Evolutionary conservation across 805 yeast species (phyloP).

Genomic region (Dipodascus geniculatus): DNA sequence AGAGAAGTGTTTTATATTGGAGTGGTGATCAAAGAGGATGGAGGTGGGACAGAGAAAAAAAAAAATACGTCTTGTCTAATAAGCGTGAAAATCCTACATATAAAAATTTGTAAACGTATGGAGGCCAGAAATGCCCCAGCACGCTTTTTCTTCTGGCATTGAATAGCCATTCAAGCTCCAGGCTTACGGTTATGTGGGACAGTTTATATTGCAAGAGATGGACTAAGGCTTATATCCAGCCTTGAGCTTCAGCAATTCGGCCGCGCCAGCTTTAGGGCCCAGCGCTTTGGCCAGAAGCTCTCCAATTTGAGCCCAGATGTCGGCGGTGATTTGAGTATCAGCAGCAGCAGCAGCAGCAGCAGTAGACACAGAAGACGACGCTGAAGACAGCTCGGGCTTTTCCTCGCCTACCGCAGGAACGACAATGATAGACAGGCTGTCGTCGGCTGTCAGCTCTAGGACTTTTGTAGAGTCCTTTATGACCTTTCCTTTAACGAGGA

Average conservation of each 20-base stretch:
- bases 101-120: not conserved
- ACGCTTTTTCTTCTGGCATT: no score
- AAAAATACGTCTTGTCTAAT: not conserved
- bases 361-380: not conserved
- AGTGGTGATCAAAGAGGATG: no score
- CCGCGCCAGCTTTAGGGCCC: not conserved
- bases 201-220: not conserved
- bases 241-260: conserved; percentile 5
- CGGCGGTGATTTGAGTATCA: conserved; percentile 1
- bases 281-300: conserved; percentile 1
- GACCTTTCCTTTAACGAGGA: conserved; percentile 52
- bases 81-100: not conserved
- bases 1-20: no score
- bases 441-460: conserved; percentile 19
- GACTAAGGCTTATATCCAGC: not conserved
- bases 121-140: not conserved
- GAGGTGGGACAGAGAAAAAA: not conserved
- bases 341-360: not conserved
- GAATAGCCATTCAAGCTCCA: no score
- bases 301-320: conserved; percentile 7
- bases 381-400: not conserved
- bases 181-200: no score
- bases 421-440: conserved; percentile 31
- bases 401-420: conserved; percentile 25
- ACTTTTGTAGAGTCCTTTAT: conserved; percentile 39